Conservation (phyloP, 345 rosid species). For the Moringa oleifera region DNA sequence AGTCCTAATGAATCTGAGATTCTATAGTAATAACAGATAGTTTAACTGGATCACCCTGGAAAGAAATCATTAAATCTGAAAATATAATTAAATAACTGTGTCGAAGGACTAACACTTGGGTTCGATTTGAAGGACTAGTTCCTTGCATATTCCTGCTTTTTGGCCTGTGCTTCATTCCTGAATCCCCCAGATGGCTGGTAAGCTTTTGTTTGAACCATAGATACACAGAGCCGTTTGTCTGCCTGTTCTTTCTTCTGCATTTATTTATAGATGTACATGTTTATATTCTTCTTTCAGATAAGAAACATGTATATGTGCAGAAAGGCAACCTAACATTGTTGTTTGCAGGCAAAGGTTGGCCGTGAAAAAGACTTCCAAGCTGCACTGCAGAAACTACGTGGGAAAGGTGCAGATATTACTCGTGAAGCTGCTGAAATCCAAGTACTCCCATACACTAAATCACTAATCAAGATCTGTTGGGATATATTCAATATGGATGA, state of each 20-base stretch:
- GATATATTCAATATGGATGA: not conserved
- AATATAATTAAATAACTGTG: not conserved
- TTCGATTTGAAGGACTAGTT: slow-evolving; percentile 44
- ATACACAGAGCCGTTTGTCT: no score
- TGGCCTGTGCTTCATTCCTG: slow-evolving; percentile 73
- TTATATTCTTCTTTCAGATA: not conserved
- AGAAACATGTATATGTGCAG: not conserved
- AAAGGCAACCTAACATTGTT: not conserved
- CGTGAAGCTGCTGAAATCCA: slow-evolving; percentile 73
- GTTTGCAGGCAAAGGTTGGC: slow-evolving; percentile 68
- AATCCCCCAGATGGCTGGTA: slow-evolving; percentile 97
- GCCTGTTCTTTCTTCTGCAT: no score
- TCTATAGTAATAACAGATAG: no score
- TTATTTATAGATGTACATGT: not conserved
- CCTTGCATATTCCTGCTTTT: slow-evolving; percentile 67
- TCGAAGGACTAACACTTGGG: slow-evolving; percentile 8
- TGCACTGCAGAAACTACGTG: slow-evolving; percentile 64
- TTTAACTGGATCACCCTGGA: not conserved
- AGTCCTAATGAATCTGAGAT: not conserved
- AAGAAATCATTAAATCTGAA: not conserved
- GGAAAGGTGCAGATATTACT: slow-evolving; percentile 56
- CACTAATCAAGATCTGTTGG: not conserved
- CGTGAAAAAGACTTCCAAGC: slow-evolving; percentile 51
- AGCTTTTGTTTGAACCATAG: slow-evolving; percentile 5
- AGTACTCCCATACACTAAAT: slow-evolving; percentile 19